Conservation (phyloP, 2,329 filamentous ascomycete genomes). For the Fusarium transvaalense region DNA sequence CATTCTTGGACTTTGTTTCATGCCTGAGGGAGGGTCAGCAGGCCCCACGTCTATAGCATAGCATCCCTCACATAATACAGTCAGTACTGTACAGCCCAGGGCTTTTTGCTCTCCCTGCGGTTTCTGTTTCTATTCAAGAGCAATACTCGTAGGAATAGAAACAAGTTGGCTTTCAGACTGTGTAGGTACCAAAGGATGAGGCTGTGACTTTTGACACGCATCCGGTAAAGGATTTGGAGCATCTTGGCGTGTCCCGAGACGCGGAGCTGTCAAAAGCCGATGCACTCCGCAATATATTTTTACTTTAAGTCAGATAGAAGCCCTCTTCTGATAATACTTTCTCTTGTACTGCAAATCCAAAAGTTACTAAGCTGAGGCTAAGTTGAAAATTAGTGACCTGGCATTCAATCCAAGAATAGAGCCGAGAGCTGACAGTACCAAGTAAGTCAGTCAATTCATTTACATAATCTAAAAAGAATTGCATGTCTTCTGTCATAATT, state of each 20-base stretch:
- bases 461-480: neutral
- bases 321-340: neutral
- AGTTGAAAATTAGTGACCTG: neutral
- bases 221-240: conserved; percentile 18
- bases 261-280: conserved; percentile 7
- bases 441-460: neutral
- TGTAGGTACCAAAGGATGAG: conserved; percentile 36
- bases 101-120: conserved; percentile 12
- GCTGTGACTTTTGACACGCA: conserved; percentile 34
- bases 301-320: neutral
- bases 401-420: neutral
- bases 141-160: neutral
- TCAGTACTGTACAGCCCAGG: neutral
- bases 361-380: conserved; percentile 4
- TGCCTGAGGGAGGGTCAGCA: neutral
- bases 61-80: conserved; percentile 39
- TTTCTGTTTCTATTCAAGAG: neutral
- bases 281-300: neutral
- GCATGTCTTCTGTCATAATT: neutral
- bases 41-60: conserved; percentile 37
- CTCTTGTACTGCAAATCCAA: too few species aligned
- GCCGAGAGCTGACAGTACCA: neutral
- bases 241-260: conserved; percentile 12
- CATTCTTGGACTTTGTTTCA: conserved; percentile 37
- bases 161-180: conserved; percentile 18